Evolutionary conservation across 768 basidiomycete genomes (phyloP).

Genomic region (Lentinula sp.): DNA sequence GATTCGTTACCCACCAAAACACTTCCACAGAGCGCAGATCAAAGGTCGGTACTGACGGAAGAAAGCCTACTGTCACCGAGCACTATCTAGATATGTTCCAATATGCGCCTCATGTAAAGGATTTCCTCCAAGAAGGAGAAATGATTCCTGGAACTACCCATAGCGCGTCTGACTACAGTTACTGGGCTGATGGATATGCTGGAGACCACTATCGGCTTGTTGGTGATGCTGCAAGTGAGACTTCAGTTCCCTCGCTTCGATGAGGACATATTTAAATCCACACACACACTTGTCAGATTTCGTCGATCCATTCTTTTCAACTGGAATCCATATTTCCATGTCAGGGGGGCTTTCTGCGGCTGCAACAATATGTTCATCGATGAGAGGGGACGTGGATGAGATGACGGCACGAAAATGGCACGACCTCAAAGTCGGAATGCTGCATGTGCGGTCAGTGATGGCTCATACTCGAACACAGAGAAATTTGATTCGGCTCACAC

Average conservation of each 20-base stretch:
- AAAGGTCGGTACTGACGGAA: constrained; percentile 15
- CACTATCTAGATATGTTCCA: constrained; percentile 26
- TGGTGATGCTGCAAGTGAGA: constrained; percentile 62
- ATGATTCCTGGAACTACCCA: constrained; percentile 38
- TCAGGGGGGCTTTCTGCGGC: constrained; percentile 33
- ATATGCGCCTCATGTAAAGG: constrained; percentile 36
- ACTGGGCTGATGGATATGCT: constrained; percentile 52
- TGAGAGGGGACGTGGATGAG: constrained; percentile 24
- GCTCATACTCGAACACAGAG: neutral
- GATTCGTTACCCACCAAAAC: constrained; percentile 57
- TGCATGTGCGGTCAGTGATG: neutral
- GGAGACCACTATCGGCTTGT: constrained; percentile 50
- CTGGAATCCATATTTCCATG: constrained; percentile 36
- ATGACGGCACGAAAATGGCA: constrained; percentile 16
- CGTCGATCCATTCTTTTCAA: constrained; percentile 41
- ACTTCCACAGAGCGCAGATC: constrained; percentile 31
- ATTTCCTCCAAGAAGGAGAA: constrained; percentile 18
- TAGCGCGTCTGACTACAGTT: constrained; percentile 60
- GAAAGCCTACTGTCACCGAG: constrained; percentile 13
- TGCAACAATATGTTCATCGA: constrained; percentile 28
- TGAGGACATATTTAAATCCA: neutral
- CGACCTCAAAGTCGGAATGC: constrained; percentile 4
- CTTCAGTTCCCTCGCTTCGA: neutral
- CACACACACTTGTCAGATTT: constrained; percentile 20
- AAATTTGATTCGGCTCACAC: neutral